Base-by-base conservation (phyloP, 306 rosid species). In the Begonia loranthoides region DNA sequence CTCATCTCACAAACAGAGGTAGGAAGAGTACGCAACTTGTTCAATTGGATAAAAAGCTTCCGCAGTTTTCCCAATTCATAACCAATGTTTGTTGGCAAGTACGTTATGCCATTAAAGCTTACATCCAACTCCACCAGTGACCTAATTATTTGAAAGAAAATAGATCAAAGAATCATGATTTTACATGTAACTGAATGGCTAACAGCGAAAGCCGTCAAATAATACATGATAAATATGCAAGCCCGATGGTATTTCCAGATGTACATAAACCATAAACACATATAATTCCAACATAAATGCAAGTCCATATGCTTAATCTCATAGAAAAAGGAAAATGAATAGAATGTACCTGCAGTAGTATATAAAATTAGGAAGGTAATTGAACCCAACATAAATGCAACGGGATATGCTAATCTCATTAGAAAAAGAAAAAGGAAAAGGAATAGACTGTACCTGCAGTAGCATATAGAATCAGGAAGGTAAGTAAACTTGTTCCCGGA, bases 31-130 rank as follows among this genome's bases (percentile, higher is more conserved):
- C 96, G 82, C 22, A 92, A 69, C 72, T 92, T 92, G 82, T 92
- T 92, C 51, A 86, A 65, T 12, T 84, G 81, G 55, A 86, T 54
- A 9, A 59, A 54, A 50, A 92, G 94, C 75, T 72, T 80, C 76
- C 74, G 74, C 9, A 92, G 73, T 50, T 66, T 66, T 28, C 22
- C 70, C 61, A 92, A 56, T 56, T 83, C 93, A 41, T 41, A 67
- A 61, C 99, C 99, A 38, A 92, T 76, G 81, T 92, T 83, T 48
- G 99, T 92, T 56, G 99, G 99, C 87, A 92, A 75, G 79, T 86
- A 92, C n/a, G 80, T 13, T 21, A 92, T 73, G 62, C 61, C 41
- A 73, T 86, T 92, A 79, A 78, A 92, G 79, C 96, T 78, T 48
- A 65, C 94, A 70, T 92, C 88, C 64, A 92, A 67, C 84, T 80